Conservation (phyloP, 2,329 filamentous ascomycete genomes). For the Pseudogymnoascus sp. region DNA sequence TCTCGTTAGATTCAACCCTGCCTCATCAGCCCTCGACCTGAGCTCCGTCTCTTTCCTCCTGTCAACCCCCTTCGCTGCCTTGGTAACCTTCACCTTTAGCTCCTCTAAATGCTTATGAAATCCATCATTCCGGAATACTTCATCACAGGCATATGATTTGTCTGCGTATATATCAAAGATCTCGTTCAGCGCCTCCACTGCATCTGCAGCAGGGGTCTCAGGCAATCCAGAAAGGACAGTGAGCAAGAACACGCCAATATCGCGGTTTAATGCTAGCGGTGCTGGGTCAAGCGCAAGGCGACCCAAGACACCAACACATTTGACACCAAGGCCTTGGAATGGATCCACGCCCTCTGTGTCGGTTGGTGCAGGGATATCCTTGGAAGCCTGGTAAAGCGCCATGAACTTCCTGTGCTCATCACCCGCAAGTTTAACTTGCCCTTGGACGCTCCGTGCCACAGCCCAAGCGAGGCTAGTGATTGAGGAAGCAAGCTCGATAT, state of each 20-base stretch:
- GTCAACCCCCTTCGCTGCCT: slow-evolving; percentile 51
- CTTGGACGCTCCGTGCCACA: slow-evolving; percentile 46
- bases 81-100: slow-evolving; percentile 42
- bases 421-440: slow-evolving; percentile 38
- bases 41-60: slow-evolving; percentile 50
- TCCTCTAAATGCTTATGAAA: slow-evolving; percentile 52
- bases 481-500: slow-evolving; percentile 52
- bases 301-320: slow-evolving; percentile 58
- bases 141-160: slow-evolving; percentile 48
- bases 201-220: slow-evolving; percentile 45
- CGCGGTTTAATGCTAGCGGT: slow-evolving; percentile 46
- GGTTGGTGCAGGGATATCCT: slow-evolving; percentile 26
- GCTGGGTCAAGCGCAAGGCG: slow-evolving; percentile 50
- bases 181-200: slow-evolving; percentile 56
- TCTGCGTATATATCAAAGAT: slow-evolving; percentile 60
- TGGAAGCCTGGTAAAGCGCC: slow-evolving; percentile 53
- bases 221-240: slow-evolving; percentile 44
- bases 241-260: slow-evolving; percentile 55
- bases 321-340: slow-evolving; percentile 53
- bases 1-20: slow-evolving; percentile 47
- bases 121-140: slow-evolving; percentile 54
- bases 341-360: slow-evolving; percentile 36
- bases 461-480: slow-evolving; percentile 60
- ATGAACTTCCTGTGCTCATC: slow-evolving; percentile 56
- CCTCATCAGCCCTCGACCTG: slow-evolving; percentile 51